These are phyloP conservation scores for Verticillium klebahnii DNA, from an alignment of 2,329 filamentous ascomycete genomes.

Conservation along the genomic window DNA sequence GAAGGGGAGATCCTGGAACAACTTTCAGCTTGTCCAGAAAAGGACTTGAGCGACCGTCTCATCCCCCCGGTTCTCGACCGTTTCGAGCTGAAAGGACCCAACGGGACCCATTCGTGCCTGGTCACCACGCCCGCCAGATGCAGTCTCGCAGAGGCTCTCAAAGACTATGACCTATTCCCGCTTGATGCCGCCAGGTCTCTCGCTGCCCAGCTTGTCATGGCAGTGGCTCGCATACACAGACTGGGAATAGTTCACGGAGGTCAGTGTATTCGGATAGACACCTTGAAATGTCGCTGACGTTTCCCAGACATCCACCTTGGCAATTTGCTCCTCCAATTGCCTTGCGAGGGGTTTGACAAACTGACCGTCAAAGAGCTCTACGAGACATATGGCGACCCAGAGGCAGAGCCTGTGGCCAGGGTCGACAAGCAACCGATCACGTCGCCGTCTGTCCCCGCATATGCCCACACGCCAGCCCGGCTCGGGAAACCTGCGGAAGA, in stretches of 20 bases:
- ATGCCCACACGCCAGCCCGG: conserved; percentile 20
- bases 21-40: not conserved
- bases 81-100: conserved; percentile 11
- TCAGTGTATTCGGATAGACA: not conserved
- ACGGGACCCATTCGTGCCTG: conserved; percentile 13
- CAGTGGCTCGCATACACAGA: conserved; percentile 16
- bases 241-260: conserved; percentile 19
- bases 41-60: not conserved
- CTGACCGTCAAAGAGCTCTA: conserved; percentile 10
- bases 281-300: not conserved
- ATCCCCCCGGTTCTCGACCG: conserved; percentile 10
- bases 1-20: conserved; percentile 14
- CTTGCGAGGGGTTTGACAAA: conserved; percentile 3
- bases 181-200: conserved; percentile 12
- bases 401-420: conserved; percentile 6
- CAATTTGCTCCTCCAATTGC: conserved; percentile 19
- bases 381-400: conserved; percentile 8
- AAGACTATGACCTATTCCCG: conserved; percentile 6
- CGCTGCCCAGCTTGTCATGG: conserved; percentile 14
- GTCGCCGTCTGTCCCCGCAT: conserved; percentile 14
- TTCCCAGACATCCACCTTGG: conserved; percentile 16
- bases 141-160: conserved; percentile 10
- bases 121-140: conserved; percentile 12
- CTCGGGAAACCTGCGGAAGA: conserved; percentile 22
- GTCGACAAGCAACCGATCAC: conserved; percentile 2